These are phyloP conservation scores for Lepidium sativum DNA, from an alignment of 345 rosid genomes.

Conservation along the genomic window DNA sequence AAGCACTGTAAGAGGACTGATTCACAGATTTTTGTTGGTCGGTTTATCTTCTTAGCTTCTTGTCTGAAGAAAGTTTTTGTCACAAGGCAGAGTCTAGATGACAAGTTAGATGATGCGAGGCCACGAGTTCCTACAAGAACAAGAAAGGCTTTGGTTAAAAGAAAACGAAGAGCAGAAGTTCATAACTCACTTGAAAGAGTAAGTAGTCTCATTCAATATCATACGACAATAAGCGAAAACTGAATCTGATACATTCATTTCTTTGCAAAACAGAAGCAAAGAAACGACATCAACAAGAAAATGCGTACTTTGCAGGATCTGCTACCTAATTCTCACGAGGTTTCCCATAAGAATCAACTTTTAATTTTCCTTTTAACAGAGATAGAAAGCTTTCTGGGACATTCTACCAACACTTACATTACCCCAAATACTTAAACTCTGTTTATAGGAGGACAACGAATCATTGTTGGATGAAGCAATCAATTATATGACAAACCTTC, in stretches of 20 bases:
- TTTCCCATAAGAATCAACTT: slow-evolving; percentile 8
- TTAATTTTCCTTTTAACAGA: background rate
- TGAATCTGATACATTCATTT: slow-evolving; percentile 5
- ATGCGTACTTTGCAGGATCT: slow-evolving; percentile 59
- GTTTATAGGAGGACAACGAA: slow-evolving; percentile 45
- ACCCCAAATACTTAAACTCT: too few species aligned
- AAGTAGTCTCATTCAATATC: background rate
- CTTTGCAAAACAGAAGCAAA: slow-evolving; percentile 35
- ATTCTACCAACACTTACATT: background rate
- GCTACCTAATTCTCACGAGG: slow-evolving; percentile 62
- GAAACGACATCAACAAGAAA: slow-evolving; percentile 56
- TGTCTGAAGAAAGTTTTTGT: background rate
- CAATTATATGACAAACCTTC: slow-evolving; percentile 52
- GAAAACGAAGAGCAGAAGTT: background rate
- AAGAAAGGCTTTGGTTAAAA: slow-evolving; percentile 11
- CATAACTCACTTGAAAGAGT: slow-evolving; percentile 5
- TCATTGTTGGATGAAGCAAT: slow-evolving; percentile 64
- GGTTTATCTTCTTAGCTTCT: slow-evolving; percentile 7
- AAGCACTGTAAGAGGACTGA: slow-evolving; percentile 17
- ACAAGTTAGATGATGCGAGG: slow-evolving; percentile 4
- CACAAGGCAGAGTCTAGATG: slow-evolving; percentile 16
- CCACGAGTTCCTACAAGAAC: slow-evolving; percentile 4
- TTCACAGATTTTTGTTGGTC: slow-evolving; percentile 5
- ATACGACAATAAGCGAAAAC: background rate
- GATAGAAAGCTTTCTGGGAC: background rate